These are phyloP conservation scores for Isabelozyma pseudorhagii DNA, from an alignment of 805 yeast genomes.

Conservation along the genomic window DNA sequence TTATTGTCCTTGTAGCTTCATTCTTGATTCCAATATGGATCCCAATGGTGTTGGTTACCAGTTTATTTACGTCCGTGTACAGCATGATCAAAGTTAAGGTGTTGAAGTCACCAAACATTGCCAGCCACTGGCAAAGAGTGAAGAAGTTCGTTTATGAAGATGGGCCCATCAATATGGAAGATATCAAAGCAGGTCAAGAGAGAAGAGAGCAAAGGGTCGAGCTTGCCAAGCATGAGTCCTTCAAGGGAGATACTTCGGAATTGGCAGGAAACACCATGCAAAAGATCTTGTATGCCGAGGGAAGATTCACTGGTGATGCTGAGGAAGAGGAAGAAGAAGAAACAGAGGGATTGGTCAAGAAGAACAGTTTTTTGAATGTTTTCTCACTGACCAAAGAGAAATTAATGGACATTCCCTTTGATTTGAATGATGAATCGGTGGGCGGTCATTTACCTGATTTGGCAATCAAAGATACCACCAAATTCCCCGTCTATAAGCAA, in stretches of 20 bases:
- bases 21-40: constrained; percentile 49
- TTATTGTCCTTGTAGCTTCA: constrained; percentile 20
- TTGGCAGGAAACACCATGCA: constrained; percentile 35
- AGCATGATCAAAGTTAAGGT: constrained; percentile 35
- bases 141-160: constrained; percentile 28
- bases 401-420: constrained; percentile 17
- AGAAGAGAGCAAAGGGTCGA: constrained; percentile 24
- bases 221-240: constrained; percentile 28
- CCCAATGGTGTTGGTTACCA: constrained; percentile 39
- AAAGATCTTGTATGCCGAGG: constrained; percentile 34
- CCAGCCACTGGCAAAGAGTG: constrained; percentile 33
- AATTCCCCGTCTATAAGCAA: constrained; percentile 28
- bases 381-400: constrained; percentile 6
- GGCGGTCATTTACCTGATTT: constrained; percentile 12
- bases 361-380: background rate
- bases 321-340: constrained; percentile 7
- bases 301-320: constrained; percentile 16
- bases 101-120: constrained; percentile 18
- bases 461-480: constrained; percentile 9
- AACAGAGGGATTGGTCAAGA: constrained; percentile 1
- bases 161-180: constrained; percentile 24
- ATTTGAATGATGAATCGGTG: constrained; percentile 21
- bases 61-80: constrained; percentile 35
- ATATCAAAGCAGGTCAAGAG: constrained; percentile 28
- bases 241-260: constrained; percentile 40